Percentiles rank a stretch among this genome's conserved stretches.
phyloP scores from a whole-genome alignment of 2,329 filamentous ascomycete species.

The Penicillium sclerotiorum region DNA sequence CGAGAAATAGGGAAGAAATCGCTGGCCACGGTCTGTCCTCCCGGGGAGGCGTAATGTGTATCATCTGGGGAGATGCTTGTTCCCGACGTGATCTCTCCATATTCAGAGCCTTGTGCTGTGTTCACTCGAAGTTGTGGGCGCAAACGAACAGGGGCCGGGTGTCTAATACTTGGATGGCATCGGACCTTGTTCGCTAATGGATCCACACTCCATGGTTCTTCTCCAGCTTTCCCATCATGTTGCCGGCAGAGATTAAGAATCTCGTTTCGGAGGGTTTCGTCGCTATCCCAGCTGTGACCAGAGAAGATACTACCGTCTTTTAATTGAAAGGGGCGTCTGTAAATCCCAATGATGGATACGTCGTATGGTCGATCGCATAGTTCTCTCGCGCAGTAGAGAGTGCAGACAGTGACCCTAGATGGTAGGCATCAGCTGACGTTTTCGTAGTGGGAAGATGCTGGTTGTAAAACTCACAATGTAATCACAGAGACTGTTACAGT shows the following conservation, averaged over 20 bases:
- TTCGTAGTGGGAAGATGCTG: neutral
- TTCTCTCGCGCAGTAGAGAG: conserved; percentile 42
- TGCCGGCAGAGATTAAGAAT: conserved; percentile 42
- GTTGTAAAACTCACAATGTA: conserved; percentile 34
- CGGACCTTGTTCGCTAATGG: conserved; percentile 30
- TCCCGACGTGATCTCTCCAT: conserved; percentile 34
- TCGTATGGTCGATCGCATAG: conserved; percentile 42
- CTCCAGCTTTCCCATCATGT: conserved; percentile 34
- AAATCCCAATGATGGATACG: conserved; percentile 41
- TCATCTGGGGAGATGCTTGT: conserved; percentile 30
- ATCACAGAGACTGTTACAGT: conserved; percentile 37
- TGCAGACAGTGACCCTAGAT: conserved; percentile 36
- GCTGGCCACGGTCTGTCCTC: conserved; percentile 21
- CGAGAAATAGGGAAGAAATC: conserved; percentile 30
- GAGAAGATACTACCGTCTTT: conserved; percentile 37
- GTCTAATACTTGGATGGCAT: conserved; percentile 34
- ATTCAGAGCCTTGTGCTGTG: conserved; percentile 29
- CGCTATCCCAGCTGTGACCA: conserved; percentile 38
- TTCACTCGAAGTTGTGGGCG: conserved; percentile 36
- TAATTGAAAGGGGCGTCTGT: conserved; percentile 23
- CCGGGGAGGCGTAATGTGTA: conserved; percentile 19
- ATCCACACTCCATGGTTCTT: conserved; percentile 26
- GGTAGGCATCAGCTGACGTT: neutral
- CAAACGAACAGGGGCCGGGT: conserved; percentile 33
- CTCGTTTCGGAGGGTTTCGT: conserved; percentile 40